Base-by-base conservation (phyloP, 192 early-diverging fungal species). In the Dispira simplex region DNA sequence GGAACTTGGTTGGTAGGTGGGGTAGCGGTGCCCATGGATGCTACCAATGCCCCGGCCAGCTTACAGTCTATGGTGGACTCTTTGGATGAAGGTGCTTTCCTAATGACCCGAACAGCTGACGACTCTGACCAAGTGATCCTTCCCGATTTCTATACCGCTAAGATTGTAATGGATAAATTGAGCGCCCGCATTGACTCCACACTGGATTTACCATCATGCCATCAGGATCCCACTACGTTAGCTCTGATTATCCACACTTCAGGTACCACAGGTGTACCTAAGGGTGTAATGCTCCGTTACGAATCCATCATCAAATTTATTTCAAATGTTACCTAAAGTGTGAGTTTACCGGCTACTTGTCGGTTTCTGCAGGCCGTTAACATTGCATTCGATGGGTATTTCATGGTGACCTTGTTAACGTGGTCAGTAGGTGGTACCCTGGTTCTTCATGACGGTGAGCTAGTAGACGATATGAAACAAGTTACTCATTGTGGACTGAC, bases 211-310 rank as follows among this genome's bases (percentile, higher is more conserved):
- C 32, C 32, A 6, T 39, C 32, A 39, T 39, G 23, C 28, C 56
- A 16, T 26, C 28, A 26, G 27, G 26, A n/a, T 2, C 56, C 28
- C 16, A 39, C 28, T 0, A 8, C 26, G 27, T 9, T 58, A 26
- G 56, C 23, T 9, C n/a, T 39, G 2, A 39, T 58, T 27, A 58
- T 58, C 26, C 65, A 66, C 53, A 71, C 63, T 25, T 70, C 44
- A 11, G 69, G 69, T 21, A 69, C 69, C 12, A 70, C 69, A 8
- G 69, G 69, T 55, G 52, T 39, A 39, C 69, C 69, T 11, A 70
- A 70, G 20, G 69, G 69, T 6, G 63, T 63, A 45, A 45, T 59
- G 16, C 70, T 70, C 14, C 63, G 45, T 26, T 70, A 76, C 54
- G 49, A 59, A 26, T 64, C 62, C 44, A 46, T 70, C 5, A 54